Base-by-base conservation (phyloP, 352 stramenopile genomes). In the Phytophthora hibernalis region DNA sequence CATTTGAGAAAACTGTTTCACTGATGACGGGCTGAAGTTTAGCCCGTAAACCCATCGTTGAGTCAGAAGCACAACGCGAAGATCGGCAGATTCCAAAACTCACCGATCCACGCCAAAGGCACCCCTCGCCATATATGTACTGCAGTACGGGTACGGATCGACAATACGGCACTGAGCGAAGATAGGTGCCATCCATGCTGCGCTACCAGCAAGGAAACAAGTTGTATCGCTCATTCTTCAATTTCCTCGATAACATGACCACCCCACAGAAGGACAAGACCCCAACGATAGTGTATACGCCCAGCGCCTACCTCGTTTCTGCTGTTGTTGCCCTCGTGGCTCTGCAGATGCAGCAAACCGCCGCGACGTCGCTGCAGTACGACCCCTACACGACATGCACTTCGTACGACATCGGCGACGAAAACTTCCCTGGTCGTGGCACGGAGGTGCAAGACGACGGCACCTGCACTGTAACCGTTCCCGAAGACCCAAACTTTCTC, bases 241-340 rank as follows among this genome's bases (percentile, higher is more conserved):
- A 44, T 44, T 44, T 55, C 16, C 48, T 55, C n/a, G 5, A 13
- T 7, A 16, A 16, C 12, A 18, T 45, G 30, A 24, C 44, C 24
- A 28, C 33, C 5, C 30, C 33, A 42, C n/a, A n/a, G n/a, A n/a
- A n/a, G 7, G 31, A 37, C 31, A 37, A 37, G 12, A 30, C 12
- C 8, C 13, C 37, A 30, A 43, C 53, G 13, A 60, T 60, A 38
- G 38, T 51, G 7, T 40, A 51, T 38, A 42, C 13, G 24, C 37
- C 53, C 13, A 35, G 40, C 24, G 20, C 9, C 37, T 60, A 42
- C 53, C 22, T 60, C 53, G 53, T 51, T 16, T 60, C 38, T n/a
- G 53, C 53, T 9, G 24, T n/a, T 33, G 6, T 42, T 12, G 37
- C 37, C 10, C 8, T 60, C 16, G 26, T 51, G 26, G 38, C 26